Base-by-base conservation (phyloP, 495 filamentous ascomycete species). In the Aspergillus carlsbadensis region DNA sequence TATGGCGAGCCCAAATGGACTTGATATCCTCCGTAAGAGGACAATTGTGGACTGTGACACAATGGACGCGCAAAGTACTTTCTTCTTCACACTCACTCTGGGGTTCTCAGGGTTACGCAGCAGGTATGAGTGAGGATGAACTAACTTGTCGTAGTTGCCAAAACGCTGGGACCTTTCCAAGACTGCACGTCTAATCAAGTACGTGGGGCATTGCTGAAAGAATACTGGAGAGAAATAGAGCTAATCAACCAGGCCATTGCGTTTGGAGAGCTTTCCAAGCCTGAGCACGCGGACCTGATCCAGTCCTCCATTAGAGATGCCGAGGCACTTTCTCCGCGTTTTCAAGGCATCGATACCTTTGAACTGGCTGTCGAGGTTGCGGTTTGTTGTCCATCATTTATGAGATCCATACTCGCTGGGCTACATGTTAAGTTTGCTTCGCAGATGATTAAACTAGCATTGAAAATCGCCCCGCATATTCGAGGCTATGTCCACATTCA, bases 101-200 rank as follows among this genome's bases (percentile, higher is more conserved):
- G 21, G 4, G 8, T 29, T 29, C 39, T 45, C 14, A 41, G 33
- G 18, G 15, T 24, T 53, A n/a, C 43, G 13, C 37, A 50, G 2
- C 39, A 33, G 1, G 8, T 34, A 22, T 43, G 2, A 26, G 24
- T 29, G 15, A 37, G 7, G 42, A 17, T 6, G 29, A 48, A 42
- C 13, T 43, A 43, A 36, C 52, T 10, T 31, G 6, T 45, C 35
- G 3, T 40, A 83, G 83, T 85, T 6, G 77, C 81, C n/a, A 74
- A 70, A 58, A 64, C 74, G 14, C 63, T 84, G 0, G 84, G 83
- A 11, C 83, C 81, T 0, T 88, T 87, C 58, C 72, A 76, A 17
- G 83, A 87, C 57, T 86, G 81, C 60, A 87, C 84, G n/a, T 86
- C 84, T 3, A 87, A 87, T 54, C 84, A 86, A 68, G 83, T 84